Evolutionary conservation across 108 stramenopile species (phyloP), one percentile per base, ranked within the genome.

Genomic region (Phaeodactylum tricornutum): DNA sequence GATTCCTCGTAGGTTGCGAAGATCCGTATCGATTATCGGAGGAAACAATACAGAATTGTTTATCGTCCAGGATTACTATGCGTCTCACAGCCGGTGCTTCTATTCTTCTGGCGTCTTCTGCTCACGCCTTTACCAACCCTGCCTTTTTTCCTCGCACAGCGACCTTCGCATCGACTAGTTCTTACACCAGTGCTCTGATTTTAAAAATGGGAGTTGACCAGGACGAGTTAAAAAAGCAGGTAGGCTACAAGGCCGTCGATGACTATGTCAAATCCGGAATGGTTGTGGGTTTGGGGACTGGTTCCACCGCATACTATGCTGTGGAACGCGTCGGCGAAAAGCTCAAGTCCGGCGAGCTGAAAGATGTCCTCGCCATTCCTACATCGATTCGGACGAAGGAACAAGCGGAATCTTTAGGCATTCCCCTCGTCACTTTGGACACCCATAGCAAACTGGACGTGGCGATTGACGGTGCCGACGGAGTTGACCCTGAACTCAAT

Each of bases 251-350:
- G 50, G 71, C 87, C 37, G 84, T 93, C 44, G 92, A 93, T 47
- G 92, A 93, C 61, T 88, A 93, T 64, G 87, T 93, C 59, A 74
- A 71, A 39, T 69, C 66, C 48, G 98, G 97, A 17, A 97, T 97
- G 98, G 92, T 95, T 16, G 94, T 99, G 47, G 98, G 98, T n/a
- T 75, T 99, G 30, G 98, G 98, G 58, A 96, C 95, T 35, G 98
- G 98, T 29, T 95, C 94, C 45, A 99, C 98, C 22, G 94, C 96
- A 14, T 96, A 94, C 55, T 98, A 84, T 61, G 98, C 95, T 59
- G 96, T 99, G 39, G 96, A 98, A 62, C 74, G 98, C n/a, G 79
- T 99, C 23, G 98, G 96, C 1, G 56, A 94, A 54, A 52, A 63
- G 55, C 78, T 96, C 21, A 87, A 82, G 49, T 77, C 70, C 24